These are phyloP conservation scores for Pseudopithomyces maydicus DNA, from an alignment of 2,329 filamentous ascomycete species.

Conservation along the genomic window DNA sequence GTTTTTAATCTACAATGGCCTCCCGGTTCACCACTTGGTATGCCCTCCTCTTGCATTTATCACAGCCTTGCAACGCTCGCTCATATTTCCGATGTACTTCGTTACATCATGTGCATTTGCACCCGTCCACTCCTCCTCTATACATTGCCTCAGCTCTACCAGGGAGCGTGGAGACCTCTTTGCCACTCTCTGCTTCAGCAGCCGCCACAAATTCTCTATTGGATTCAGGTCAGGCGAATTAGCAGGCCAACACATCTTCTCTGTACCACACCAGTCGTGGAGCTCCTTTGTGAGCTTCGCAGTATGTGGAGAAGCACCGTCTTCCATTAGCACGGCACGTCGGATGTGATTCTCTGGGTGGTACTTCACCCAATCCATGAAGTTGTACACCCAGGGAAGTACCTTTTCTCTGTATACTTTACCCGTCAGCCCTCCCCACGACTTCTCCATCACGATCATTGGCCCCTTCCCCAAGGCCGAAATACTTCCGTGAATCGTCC, in stretches of 20 bases:
- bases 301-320: constrained; percentile 16
- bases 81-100: constrained; percentile 16
- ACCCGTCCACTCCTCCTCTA: constrained; percentile 14
- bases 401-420: constrained; percentile 10
- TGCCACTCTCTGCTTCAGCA: constrained; percentile 15
- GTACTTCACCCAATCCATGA: constrained; percentile 4
- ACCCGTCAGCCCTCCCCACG: constrained; percentile 12
- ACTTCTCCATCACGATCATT: constrained; percentile 9
- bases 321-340: constrained; percentile 12
- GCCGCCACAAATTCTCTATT: constrained; percentile 19
- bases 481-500: constrained; percentile 2
- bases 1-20: no score
- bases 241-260: constrained; percentile 14
- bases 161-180: constrained; percentile 11
- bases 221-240: constrained; percentile 17
- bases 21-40: constrained; percentile 12
- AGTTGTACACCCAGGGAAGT: constrained; percentile 13
- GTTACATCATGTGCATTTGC: constrained; percentile 9
- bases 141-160: constrained; percentile 11
- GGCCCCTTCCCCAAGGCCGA: not conserved
- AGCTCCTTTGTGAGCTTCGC: constrained; percentile 12
- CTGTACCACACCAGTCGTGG: constrained; percentile 8
- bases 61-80: constrained; percentile 13
- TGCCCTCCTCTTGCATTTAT: constrained; percentile 13
- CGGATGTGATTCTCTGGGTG: constrained; percentile 1